These are phyloP conservation scores for Phytophthora constricta DNA, from an alignment of 352 stramenopile species.

Conservation along the genomic window DNA sequence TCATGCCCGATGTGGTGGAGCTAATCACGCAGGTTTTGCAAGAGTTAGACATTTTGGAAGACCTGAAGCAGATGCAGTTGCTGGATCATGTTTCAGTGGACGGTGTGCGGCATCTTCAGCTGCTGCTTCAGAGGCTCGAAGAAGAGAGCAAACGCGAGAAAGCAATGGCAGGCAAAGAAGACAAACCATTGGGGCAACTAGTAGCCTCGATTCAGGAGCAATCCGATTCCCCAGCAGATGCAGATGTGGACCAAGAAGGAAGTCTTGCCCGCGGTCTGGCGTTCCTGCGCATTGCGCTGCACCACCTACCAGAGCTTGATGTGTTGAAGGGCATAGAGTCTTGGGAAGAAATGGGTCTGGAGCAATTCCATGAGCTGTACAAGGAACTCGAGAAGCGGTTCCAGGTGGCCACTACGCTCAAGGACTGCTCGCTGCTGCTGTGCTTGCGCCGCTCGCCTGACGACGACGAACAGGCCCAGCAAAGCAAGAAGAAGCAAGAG, in stretches of 20 bases:
- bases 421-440: conserved; percentile 85
- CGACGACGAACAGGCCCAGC: conserved; percentile 21
- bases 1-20: conserved; percentile 76
- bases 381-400: conserved; percentile 72
- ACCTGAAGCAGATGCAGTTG: conserved; percentile 85
- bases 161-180: conserved; percentile 5
- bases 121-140: conserved; percentile 54
- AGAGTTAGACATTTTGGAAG: conserved; percentile 73
- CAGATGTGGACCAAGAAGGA: conserved; percentile 56
- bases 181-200: conserved; percentile 36
- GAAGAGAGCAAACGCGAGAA: conserved; percentile 20
- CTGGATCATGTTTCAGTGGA: conserved; percentile 86
- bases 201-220: conserved; percentile 33
- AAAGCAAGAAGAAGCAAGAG: conserved; percentile 24
- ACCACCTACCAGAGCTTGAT: conserved; percentile 45
- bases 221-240: conserved; percentile 27
- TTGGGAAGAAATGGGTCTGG: conserved; percentile 51
- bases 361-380: conserved; percentile 60
- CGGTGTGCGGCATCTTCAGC: conserved; percentile 71
- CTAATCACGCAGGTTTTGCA: conserved; percentile 80
- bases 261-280: conserved; percentile 54
- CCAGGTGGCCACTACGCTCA: conserved; percentile 84
- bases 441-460: conserved; percentile 60
- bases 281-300: conserved; percentile 58
- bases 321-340: conserved; percentile 38